Base-by-base conservation (phyloP, 148 eudicot species). In the Dianthus caryophyllus region DNA sequence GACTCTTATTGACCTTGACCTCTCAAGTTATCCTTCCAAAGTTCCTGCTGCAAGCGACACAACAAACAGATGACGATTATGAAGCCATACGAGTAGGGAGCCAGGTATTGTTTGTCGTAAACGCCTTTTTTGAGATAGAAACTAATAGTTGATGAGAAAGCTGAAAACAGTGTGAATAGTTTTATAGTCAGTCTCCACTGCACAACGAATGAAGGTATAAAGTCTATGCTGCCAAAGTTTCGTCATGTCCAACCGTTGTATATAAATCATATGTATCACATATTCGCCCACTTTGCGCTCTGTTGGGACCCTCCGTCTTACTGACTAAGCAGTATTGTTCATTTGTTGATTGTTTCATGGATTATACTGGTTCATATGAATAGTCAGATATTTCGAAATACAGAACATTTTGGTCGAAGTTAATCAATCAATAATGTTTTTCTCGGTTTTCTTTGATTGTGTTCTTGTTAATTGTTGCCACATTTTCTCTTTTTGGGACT, bases 1-100 rank as follows among this genome's bases (percentile, higher is more conserved):
- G 51, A 72, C 84, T 27, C 91, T 93, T 27, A 79, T 89, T 47
- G 96, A 93, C 73, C 75, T 93, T 74, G 95, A 89, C 78, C 80
- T 87, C 65, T 79, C 87, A 30, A 79, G 22, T 68, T 74, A 84
- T 57, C 75, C 95, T 50, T 69, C 74, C 16, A 76, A 87, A 54
- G 88, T 84, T 41, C 88, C 96, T 66, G 75, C 88, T 24, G 85
- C 76, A 39, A 81, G 72, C 72, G 85, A 78, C 62, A 47, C 71
- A 16, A 75, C 77, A 31, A 78, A 56, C 61, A 84, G 88, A 78
- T 89, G 83, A 92, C 81, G 25, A 50, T 0, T 33, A 64, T 58
- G 50, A 69, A 62, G 50, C 69, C 52, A 44, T 64, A 57, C 20
- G 43, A 39, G 31, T 71, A 46, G 75, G 30, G 33, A 72, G 58